These are phyloP conservation scores for Blastocladiella emersonii DNA, from an alignment of 371 early-diverging fungal species.

Conservation along the genomic window DNA sequence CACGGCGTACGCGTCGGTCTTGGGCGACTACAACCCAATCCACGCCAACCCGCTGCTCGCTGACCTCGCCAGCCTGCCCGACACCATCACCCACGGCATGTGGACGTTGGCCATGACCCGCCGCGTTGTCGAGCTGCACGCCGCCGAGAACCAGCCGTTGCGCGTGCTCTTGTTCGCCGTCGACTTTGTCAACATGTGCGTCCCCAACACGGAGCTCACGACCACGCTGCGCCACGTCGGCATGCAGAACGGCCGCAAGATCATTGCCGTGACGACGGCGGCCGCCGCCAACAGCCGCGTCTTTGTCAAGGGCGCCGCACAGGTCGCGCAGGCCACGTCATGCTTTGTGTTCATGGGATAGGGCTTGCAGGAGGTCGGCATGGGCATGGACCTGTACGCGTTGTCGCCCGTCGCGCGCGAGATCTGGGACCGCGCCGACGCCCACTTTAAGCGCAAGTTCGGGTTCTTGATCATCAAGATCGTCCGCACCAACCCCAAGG, in stretches of 20 bases:
- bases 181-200: constrained; percentile 71
- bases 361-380: constrained; percentile 87
- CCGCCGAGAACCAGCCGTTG: constrained; percentile 86
- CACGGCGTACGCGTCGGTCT: constrained; percentile 72
- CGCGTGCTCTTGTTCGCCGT: constrained; percentile 72
- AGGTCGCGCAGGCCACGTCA: constrained; percentile 82
- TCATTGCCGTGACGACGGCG: constrained; percentile 80
- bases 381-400: constrained; percentile 92
- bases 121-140: constrained; percentile 86
- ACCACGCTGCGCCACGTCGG: constrained; percentile 86
- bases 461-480: constrained; percentile 85
- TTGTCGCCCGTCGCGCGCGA: constrained; percentile 67
- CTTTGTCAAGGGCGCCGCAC: constrained; percentile 82
- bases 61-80: constrained; percentile 77
- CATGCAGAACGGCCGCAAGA: constrained; percentile 92
- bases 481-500: constrained; percentile 79
- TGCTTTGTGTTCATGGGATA: constrained; percentile 93
- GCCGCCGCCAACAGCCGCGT: constrained; percentile 68
- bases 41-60: constrained; percentile 94
- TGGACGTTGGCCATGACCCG: constrained; percentile 91
- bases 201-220: constrained; percentile 69
- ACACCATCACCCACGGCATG: constrained; percentile 95
- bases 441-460: constrained; percentile 70
- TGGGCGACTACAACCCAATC: constrained; percentile 89
- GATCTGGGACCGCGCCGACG: constrained; percentile 89